Conservation (phyloP, 495 filamentous ascomycete genomes). For the Cercophora newfieldiana region DNA sequence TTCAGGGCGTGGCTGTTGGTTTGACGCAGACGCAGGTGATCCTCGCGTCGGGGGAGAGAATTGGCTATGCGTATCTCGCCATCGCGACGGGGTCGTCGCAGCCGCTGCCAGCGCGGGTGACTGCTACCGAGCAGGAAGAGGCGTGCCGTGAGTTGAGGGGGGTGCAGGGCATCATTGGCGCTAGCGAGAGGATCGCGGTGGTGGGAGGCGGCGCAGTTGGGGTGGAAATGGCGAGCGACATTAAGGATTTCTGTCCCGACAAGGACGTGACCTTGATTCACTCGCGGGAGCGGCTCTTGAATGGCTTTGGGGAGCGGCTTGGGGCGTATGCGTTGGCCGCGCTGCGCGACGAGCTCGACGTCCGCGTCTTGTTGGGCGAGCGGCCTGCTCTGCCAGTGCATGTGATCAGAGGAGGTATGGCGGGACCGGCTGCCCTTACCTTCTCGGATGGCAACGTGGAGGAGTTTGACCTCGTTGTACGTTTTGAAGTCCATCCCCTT, state of each 20-base stretch:
- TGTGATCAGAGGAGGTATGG: slow-evolving; percentile 16
- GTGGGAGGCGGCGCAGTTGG: slow-evolving; percentile 64
- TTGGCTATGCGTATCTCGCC: slow-evolving; percentile 56
- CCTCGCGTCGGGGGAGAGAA: slow-evolving; percentile 19
- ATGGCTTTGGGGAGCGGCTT: slow-evolving; percentile 50
- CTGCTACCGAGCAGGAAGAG: slow-evolving; percentile 39
- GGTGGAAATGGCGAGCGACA: slow-evolving; percentile 60
- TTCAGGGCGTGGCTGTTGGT: slow-evolving; percentile 28
- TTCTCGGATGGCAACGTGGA: slow-evolving; percentile 33
- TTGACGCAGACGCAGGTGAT: slow-evolving; percentile 23
- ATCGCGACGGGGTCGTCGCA: slow-evolving; percentile 53
- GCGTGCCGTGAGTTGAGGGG: slow-evolving; percentile 13
- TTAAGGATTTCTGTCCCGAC: slow-evolving; percentile 58
- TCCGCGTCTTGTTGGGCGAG: slow-evolving; percentile 44
- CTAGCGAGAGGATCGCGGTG: slow-evolving; percentile 50
- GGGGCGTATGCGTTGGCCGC: slow-evolving; percentile 44
- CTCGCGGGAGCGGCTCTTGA: slow-evolving; percentile 54
- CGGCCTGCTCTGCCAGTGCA: no score
- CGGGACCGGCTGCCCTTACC: slow-evolving; percentile 21
- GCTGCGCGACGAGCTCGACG: slow-evolving; percentile 41
- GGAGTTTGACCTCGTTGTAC: slow-evolving; percentile 42
- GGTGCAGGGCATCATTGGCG: slow-evolving; percentile 28
- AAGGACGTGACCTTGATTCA: slow-evolving; percentile 61
- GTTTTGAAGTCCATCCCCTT: not conserved
- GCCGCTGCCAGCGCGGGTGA: slow-evolving; percentile 50